Evolutionary conservation across 768 basidiomycete species (phyloP), one percentile per base, ranked within the genome.

Genomic region (Leccinum barrowsii): DNA sequence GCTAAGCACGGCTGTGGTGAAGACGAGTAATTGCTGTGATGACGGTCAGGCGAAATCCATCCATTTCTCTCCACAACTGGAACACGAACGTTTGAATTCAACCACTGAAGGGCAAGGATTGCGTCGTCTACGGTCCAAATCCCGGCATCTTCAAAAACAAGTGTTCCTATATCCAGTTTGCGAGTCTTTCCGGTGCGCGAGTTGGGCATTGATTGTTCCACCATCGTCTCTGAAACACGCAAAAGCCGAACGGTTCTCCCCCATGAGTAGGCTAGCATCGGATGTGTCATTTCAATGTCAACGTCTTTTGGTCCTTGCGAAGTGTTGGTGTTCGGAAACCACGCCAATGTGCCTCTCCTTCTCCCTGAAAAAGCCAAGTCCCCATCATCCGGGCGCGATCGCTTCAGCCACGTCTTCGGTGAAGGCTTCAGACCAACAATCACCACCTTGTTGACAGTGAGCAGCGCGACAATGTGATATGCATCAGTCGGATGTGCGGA

Each of bases 371-470:
- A 73, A 57, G 73, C 70, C n/a, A 67, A 63, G 3, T 73, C 74
- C 8, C 77, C 77, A 55, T 82, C 82, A 24, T 75, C 66, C 12
- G 79, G 77, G 10, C 90, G 85, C 59, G 85, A 76, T 54, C 78
- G 82, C 67, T 91, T 87, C 67, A 90, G 89, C 94, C 94, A 98
- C 0, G 95, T 99, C 67, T 90, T 86, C 7, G 97, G 92, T 0
- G 85, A 82, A 3, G 97, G 97, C 65, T 92, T 94, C 60, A 99
- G 71, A 5, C 94, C 94, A 10, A 98, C 94, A 35, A 98, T 82
- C 12, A 99, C 90, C 4, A 98, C 77, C 69, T 99, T 99, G 22
- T 86, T 82, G 0, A 92, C 85, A 0, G 97, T 99, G 30, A 98
- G 79, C 49, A 99, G 73, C 0, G 95, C 94, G 32, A 92, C 82